phyloP scores from a whole-genome alignment of 148 eudicot species.

The Agrostemma githago region DNA sequence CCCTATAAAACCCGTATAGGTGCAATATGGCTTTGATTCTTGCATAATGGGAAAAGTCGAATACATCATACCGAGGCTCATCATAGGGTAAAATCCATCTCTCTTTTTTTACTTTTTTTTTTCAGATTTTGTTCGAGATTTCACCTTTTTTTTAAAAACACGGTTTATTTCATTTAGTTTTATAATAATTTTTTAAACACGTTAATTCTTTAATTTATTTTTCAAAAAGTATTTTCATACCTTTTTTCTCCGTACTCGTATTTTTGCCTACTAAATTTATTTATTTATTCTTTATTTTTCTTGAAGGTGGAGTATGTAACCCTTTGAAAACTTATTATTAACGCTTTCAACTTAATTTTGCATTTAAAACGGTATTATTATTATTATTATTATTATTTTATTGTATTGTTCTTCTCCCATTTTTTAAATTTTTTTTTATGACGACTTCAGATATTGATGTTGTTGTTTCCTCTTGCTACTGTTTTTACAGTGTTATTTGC shows the following conservation, averaged over 20 bases:
- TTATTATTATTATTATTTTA: neutral
- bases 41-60: slow-evolving; percentile 69
- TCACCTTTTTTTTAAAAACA: neutral
- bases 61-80: slow-evolving; percentile 57
- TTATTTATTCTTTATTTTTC: neutral
- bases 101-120: neutral
- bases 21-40: slow-evolving; percentile 56
- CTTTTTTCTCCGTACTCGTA: too few species aligned
- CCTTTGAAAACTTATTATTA: neutral
- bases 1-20: slow-evolving; percentile 25
- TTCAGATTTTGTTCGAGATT: neutral
- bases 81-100: slow-evolving; percentile 48
- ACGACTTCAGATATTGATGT: too few species aligned
- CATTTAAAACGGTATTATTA: neutral
- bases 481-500: too few species aligned
- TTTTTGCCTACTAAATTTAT: neutral
- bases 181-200: too few species aligned
- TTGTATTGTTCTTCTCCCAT: neutral
- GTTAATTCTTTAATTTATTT: too few species aligned
- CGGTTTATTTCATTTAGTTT: too few species aligned
- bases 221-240: too few species aligned
- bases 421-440: too few species aligned
- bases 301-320: slow-evolving; percentile 13
- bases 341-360: too few species aligned
- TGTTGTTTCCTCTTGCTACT: slow-evolving; percentile 16